These are phyloP conservation scores for Solanum dulcamara DNA, from an alignment of 257 asterid genomes.

Conservation along the genomic window DNA sequence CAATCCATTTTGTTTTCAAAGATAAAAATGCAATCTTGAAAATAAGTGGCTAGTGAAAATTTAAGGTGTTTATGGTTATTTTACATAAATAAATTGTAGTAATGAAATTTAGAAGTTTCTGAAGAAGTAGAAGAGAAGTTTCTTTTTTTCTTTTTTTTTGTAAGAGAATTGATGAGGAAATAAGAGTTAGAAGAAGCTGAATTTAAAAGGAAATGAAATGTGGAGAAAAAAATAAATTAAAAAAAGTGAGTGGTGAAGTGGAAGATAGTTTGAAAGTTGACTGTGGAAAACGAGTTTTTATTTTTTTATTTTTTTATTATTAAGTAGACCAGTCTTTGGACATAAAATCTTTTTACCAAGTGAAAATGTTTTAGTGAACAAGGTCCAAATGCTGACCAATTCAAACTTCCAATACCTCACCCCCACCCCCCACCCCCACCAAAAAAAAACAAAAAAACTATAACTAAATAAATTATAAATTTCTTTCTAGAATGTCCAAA, in stretches of 20 bases:
- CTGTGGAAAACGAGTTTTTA: constrained; percentile 54
- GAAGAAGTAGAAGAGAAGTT: background rate
- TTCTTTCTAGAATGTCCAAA: background rate
- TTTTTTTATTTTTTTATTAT: background rate
- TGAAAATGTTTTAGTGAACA: background rate
- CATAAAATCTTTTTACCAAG: background rate
- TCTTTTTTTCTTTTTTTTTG: background rate
- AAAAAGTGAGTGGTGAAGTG: constrained; percentile 3
- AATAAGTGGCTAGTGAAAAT: background rate
- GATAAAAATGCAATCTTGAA: background rate
- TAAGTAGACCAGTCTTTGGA: constrained; percentile 36
- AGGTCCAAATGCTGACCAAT: constrained; percentile 33
- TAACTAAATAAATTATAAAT: background rate
- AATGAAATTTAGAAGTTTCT: background rate
- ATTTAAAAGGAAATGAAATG: constrained; percentile 29
- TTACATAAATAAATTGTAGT: background rate
- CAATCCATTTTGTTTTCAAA: constrained; percentile 29
- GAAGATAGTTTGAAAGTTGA: constrained; percentile 48
- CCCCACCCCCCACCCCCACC: background rate
- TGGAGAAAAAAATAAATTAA: constrained; percentile 8
- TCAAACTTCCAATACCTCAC: constrained; percentile 15
- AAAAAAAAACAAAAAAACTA: background rate
- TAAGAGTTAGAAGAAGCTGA: constrained; percentile 12
- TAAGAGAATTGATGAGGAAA: constrained; percentile 4
- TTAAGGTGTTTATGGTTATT: background rate